Evolutionary conservation across 2,329 filamentous ascomycete species (phyloP).

Genomic region (Fusarium bulbicola): DNA sequence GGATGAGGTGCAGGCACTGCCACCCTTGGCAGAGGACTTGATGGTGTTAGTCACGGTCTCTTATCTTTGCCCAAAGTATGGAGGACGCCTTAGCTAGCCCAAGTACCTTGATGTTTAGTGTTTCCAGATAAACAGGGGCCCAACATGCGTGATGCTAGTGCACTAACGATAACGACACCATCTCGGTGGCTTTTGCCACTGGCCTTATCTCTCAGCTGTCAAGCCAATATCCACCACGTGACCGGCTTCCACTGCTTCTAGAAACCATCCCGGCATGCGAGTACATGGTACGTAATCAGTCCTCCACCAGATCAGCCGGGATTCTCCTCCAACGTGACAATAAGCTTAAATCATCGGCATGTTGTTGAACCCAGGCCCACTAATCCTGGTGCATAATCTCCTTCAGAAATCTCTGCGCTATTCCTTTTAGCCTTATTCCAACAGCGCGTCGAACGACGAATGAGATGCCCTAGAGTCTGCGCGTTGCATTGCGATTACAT

Average conservation of each 20-base stretch:
- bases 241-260: constrained; percentile 30
- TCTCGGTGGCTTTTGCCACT: background rate
- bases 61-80: constrained; percentile 29
- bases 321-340: constrained; percentile 36
- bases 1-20: constrained; percentile 41
- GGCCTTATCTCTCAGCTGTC: background rate
- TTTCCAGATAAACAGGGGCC: constrained; percentile 10
- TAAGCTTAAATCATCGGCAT: constrained; percentile 43
- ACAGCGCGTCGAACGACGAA: constrained; percentile 6
- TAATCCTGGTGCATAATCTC: constrained; percentile 7
- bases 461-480: background rate
- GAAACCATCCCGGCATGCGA: constrained; percentile 29
- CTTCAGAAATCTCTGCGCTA: constrained; percentile 24
- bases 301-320: constrained; percentile 26
- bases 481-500: constrained; percentile 17
- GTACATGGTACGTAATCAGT: constrained; percentile 40
- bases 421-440: constrained; percentile 20
- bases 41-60: constrained; percentile 34
- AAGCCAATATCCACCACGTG: constrained; percentile 21
- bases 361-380: constrained; percentile 23
- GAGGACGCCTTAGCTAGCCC: constrained; percentile 33
- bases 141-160: background rate
- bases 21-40: constrained; percentile 28
- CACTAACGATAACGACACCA: constrained; percentile 7
- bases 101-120: constrained; percentile 33